phyloP scores from a whole-genome alignment of 2,329 filamentous ascomycete genomes.

The Colletotrichum aenigma region DNA sequence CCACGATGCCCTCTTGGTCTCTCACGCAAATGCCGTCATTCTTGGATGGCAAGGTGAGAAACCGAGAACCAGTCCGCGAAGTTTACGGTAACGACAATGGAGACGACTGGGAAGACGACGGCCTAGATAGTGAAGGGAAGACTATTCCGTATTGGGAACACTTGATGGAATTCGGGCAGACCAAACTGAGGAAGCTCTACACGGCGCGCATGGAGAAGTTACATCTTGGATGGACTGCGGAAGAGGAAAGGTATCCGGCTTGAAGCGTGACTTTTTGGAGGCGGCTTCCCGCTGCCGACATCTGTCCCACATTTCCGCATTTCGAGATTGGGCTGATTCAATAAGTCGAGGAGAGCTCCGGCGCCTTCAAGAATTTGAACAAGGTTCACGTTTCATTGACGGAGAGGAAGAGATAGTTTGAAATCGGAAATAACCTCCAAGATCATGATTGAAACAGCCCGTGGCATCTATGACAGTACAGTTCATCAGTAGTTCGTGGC shows the following conservation, averaged over 20 bases:
- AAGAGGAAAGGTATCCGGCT: constrained; percentile 23
- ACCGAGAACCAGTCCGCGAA: constrained; percentile 34
- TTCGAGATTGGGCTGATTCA: not conserved
- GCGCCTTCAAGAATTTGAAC: not conserved
- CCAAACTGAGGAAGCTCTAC: constrained; percentile 38
- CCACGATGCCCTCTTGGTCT: constrained; percentile 42
- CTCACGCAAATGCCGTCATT: constrained; percentile 37
- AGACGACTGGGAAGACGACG: not conserved
- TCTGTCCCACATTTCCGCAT: not conserved
- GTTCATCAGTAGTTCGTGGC: not conserved
- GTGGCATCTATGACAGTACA: not conserved
- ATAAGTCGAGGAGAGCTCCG: not conserved
- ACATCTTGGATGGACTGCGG: constrained; percentile 33
- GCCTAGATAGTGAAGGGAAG: constrained; percentile 41
- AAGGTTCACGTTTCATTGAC: not conserved
- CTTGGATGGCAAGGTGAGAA: constrained; percentile 28
- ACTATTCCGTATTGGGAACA: constrained; percentile 43
- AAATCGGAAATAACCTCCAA: not conserved
- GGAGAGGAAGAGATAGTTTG: not conserved
- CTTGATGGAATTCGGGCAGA: constrained; percentile 43
- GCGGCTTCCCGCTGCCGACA: not conserved
- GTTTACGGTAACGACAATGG: constrained; percentile 29
- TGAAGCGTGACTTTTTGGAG: constrained; percentile 35
- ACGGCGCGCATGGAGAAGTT: constrained; percentile 31
- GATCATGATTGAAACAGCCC: not conserved